Evolutionary conservation across 148 eudicot species (phyloP).

Genomic region (Rhododendron griersonianum): DNA sequence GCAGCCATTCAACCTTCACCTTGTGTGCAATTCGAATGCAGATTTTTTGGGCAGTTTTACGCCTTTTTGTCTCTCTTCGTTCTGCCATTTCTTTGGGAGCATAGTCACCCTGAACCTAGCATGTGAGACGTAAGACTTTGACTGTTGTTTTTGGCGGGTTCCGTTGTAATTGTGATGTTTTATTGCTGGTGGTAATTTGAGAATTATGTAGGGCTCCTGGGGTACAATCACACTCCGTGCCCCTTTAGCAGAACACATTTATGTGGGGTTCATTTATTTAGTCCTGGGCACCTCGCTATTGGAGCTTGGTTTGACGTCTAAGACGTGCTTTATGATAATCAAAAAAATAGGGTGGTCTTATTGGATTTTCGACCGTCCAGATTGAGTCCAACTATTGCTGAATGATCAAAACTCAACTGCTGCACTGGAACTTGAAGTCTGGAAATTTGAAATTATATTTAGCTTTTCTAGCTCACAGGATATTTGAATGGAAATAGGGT

Average conservation of each 20-base stretch:
- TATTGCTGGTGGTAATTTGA: background rate
- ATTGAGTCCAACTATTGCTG: background rate
- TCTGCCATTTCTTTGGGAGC: background rate
- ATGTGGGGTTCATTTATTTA: too few species aligned
- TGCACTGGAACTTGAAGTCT: background rate
- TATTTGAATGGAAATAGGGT: background rate
- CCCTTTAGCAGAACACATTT: too few species aligned
- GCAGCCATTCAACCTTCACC: background rate
- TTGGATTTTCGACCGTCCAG: background rate
- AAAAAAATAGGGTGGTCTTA: background rate
- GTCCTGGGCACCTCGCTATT: too few species aligned
- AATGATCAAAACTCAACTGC: too few species aligned
- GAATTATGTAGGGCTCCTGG: too few species aligned
- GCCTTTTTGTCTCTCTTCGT: background rate
- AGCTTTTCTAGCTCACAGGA: background rate
- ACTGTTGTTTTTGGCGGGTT: background rate
- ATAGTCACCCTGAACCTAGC: background rate
- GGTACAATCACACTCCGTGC: too few species aligned
- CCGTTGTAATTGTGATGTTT: background rate
- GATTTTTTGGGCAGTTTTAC: background rate
- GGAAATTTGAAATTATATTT: background rate
- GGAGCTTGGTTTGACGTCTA: background rate
- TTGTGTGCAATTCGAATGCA: background rate
- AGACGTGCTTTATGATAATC: background rate
- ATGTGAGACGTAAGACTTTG: background rate